Evolutionary conservation across 2,329 filamentous ascomycete genomes (phyloP).

Genomic region (Penicillium vulpinum): DNA sequence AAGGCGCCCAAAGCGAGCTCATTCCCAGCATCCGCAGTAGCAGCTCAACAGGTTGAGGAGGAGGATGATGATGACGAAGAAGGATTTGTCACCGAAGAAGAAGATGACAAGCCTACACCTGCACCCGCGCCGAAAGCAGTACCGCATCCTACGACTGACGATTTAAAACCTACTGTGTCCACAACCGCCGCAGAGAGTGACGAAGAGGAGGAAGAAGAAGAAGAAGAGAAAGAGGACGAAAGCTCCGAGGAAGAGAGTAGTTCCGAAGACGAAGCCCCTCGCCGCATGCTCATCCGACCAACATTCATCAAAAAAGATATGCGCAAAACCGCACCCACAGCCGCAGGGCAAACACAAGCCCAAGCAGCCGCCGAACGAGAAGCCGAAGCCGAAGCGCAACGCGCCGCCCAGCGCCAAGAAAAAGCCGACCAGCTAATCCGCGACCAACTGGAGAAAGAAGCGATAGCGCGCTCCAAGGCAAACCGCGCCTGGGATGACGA

Average conservation of each 20-base stretch:
- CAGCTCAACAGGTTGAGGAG: constrained; percentile 34
- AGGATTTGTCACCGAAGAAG: constrained; percentile 61
- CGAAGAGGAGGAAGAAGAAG: constrained; percentile 46
- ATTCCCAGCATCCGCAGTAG: constrained; percentile 33
- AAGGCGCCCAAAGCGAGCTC: constrained; percentile 45
- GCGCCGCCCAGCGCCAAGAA: constrained; percentile 61
- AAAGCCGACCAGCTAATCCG: constrained; percentile 79
- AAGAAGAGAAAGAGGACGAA: constrained; percentile 58
- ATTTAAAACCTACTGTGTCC: constrained; percentile 14
- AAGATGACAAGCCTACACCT: constrained; percentile 32
- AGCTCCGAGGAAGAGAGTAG: constrained; percentile 55
- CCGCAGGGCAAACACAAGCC: constrained; percentile 19
- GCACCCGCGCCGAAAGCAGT: constrained; percentile 15
- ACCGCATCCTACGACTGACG: constrained; percentile 15
- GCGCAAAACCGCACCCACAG: constrained; percentile 39
- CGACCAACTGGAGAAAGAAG: constrained; percentile 80
- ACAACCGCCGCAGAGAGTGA: constrained; percentile 33
- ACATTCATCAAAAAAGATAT: constrained; percentile 67
- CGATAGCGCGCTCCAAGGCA: constrained; percentile 69
- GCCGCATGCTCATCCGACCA: constrained; percentile 60
- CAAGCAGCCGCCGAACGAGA: constrained; percentile 33
- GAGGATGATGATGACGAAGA: constrained; percentile 56
- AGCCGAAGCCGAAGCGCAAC: constrained; percentile 44
- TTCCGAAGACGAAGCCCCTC: constrained; percentile 59
- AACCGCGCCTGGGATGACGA: constrained; percentile 83